A percentile compares a stretch with the other conserved stretches of the same genome.
Evolutionary conservation across 176 grass and related monocot genomes (phyloP).

Genomic region (Oryza coarctata): DNA sequence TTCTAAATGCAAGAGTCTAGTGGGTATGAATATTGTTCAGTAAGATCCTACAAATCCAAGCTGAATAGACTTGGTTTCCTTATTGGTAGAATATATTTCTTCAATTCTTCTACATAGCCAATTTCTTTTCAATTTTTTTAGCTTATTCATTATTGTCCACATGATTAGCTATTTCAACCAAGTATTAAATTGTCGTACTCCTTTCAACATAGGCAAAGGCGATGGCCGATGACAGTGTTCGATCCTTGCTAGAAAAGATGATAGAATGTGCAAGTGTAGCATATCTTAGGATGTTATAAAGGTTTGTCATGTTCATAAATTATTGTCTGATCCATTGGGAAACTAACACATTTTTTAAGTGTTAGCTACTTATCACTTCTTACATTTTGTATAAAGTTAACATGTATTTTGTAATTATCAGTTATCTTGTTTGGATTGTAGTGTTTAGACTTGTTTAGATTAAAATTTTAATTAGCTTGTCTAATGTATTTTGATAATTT

Average conservation of each 20-base stretch:
- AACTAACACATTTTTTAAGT: background rate
- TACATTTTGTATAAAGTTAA: slow-evolving; percentile 11
- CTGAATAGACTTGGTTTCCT: slow-evolving; percentile 3
- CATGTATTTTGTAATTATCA: background rate
- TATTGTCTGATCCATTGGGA: background rate
- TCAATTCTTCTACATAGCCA: background rate
- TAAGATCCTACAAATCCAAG: slow-evolving; percentile 15
- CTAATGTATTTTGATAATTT: slow-evolving; percentile 13
- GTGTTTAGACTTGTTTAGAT: background rate
- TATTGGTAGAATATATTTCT: background rate
- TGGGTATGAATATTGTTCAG: background rate
- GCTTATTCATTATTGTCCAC: background rate
- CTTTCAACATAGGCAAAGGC: slow-evolving; percentile 71
- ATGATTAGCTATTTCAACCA: slow-evolving; percentile 17
- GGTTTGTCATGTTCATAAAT: slow-evolving; percentile 44
- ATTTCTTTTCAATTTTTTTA: slow-evolving; percentile 7
- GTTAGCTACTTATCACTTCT: background rate
- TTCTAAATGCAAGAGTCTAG: background rate
- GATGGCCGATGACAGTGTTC: slow-evolving; percentile 89
- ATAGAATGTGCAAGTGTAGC: slow-evolving; percentile 78
- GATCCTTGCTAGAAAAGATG: slow-evolving; percentile 94
- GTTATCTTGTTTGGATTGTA: slow-evolving; percentile 18
- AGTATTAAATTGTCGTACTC: slow-evolving; percentile 13
- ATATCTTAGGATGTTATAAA: slow-evolving; percentile 92
- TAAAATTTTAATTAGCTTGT: background rate